Conservation (phyloP, 2,329 filamentous ascomycete species). For the Sclerotinia sclerotiorum region DNA sequence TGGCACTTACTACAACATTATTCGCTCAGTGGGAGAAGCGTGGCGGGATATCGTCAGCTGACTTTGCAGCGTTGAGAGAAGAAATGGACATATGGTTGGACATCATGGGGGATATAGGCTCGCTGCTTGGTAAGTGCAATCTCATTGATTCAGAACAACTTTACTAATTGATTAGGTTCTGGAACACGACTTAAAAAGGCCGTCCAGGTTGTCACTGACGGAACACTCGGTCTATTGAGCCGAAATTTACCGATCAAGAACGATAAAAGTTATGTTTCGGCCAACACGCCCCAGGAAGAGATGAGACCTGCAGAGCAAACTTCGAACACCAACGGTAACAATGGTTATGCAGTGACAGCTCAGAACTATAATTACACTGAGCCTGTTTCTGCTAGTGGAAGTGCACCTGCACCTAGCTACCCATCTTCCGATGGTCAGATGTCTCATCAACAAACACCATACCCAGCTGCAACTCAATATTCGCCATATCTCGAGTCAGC, state of each 20-base stretch:
- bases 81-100: conserved; percentile 71
- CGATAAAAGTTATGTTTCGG: conserved; percentile 36
- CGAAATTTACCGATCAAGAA: conserved; percentile 45
- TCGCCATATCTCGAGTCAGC: conserved; percentile 34
- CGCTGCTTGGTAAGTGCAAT: conserved; percentile 60
- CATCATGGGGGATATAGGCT: conserved; percentile 65
- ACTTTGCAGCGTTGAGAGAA: conserved; percentile 58
- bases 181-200: conserved; percentile 49
- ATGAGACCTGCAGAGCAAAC: conserved; percentile 23
- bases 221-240: conserved; percentile 49
- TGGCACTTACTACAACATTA: conserved; percentile 70
- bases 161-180: conserved; percentile 43
- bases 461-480: conserved; percentile 39
- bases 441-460: conserved; percentile 37
- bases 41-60: conserved; percentile 55
- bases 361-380: conserved; percentile 27
- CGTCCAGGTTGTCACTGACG: conserved; percentile 50
- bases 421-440: conserved; percentile 29
- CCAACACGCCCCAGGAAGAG: conserved; percentile 12
- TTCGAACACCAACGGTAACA: conserved; percentile 13
- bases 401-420: conserved; percentile 26
- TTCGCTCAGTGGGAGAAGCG: conserved; percentile 69
- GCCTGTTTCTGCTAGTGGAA: conserved; percentile 23
- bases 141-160: not conserved
- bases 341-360: conserved; percentile 14